Base-by-base conservation (phyloP, 257 asterid genomes). In the Petrea volubilis region DNA sequence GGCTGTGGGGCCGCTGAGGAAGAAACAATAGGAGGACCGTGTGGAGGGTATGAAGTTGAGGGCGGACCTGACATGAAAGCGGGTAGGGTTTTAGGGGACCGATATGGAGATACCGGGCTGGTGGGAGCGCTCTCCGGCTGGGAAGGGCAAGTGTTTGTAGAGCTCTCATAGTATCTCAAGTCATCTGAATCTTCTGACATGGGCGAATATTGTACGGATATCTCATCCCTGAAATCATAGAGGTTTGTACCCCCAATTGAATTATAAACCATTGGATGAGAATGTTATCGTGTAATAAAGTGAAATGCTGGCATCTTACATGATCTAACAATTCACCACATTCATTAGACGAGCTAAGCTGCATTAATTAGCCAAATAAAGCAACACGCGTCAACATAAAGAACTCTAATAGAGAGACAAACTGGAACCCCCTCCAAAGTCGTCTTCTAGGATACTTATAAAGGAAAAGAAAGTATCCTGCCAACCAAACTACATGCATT, bases 181-280 rank as follows among this genome's bases (percentile, higher is more conserved):
- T 92, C 99, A 17, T 90, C 99, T 34, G 93, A 92, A 78, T 95
- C 99, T 77, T 95, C 99, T 1, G 98, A 95, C 98, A 95, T 90
- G 23, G 98, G 97, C 34, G 99, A 95, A 79, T 95, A 95, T 65
- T 85, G 92, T 27, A 80, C 76, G 20, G 96, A 76, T 65, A 86
- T 50, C 20, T 95, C 99, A 38, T 95, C 98, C 89, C 98, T 95
- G 94, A 64, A 62, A 83, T 47, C 60, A 66, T 49, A 64, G 34
- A 25, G 28, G 47, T 43, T 12, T 17, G n/a, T 21, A 18, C 69
- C 62, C 36, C n/a, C n/a, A 62, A 60, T 21, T 36, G 77, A 51
- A 13, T 27, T 56, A 44, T 10, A 12, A 29, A 18, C 15, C 24
- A 38, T n/a, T 20, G 44, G 67, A 57, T 38, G 74, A 38, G 43